Evolutionary conservation across 208 protist genomes (phyloP), one percentile per base, ranked within the genome.

Genomic region (Acanthamoeba triangularis): DNA sequence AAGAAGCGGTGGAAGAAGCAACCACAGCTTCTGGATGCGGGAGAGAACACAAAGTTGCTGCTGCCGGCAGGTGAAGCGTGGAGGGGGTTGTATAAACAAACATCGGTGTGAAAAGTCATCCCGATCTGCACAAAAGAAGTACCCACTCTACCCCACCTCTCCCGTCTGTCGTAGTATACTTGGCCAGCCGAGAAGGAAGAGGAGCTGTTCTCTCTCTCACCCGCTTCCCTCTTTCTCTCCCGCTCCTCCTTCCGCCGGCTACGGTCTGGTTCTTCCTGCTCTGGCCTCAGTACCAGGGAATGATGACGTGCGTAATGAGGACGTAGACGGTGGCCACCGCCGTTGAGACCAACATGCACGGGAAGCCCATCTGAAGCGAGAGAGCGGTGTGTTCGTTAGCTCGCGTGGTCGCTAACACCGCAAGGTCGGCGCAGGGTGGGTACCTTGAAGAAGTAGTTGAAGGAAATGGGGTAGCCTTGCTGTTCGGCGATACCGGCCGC

Each of bases 281-380:
- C 28, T 20, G 10, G 65, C 3, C 0, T 37, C 33, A 74, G 30
- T 74, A 85, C 91, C 91, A 94, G 8, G 65, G 69, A 35, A 94
- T 94, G 47, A 69, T 3, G 11, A 85, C 91, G 69, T 94, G 91
- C 18, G 72, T 28, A 61, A 98, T 8, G 14, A 98, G 1, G 30
- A 97, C 33, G 90, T 98, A 98, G 56, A 95, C n/a, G 35, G 74
- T 98, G 33, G 90, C 92, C 35, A 96, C 65, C 35, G 18, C 6
- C 8, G 95, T 47, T n/a, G 96, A 95, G 23, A 96, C 33, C 23
- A 98, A 11, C 96, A 97, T 97, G 33, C 96, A 33, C 23, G 97
- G 97, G 30, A 98, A 97, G 16, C 97, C 97, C 23, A 88, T 82
- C 49, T 87, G 8, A 35, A 30, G 30, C 25, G 30, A 4, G 65